Percentiles rank a stretch among this genome's conserved stretches.
Evolutionary conservation across 768 basidiomycete genomes (phyloP).

Genomic region (Kwoniella dejecticola): DNA sequence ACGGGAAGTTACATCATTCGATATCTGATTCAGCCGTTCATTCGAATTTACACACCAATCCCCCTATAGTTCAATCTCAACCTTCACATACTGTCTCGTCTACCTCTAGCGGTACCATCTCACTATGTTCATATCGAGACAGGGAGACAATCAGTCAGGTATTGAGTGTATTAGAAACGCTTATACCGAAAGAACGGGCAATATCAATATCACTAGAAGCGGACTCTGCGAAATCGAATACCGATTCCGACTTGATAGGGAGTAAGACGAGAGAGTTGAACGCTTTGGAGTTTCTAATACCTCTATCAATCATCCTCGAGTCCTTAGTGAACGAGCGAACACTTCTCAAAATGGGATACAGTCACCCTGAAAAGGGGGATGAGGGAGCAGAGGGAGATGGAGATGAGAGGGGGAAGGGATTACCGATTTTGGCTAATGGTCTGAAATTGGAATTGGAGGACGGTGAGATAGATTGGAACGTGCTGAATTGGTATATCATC

Average conservation of each 20-base stretch:
- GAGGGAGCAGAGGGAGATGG: not conserved
- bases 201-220: not conserved
- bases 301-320: conserved; percentile 40
- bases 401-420: not conserved
- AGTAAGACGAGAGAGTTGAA: conserved; percentile 8
- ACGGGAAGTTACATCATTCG: not conserved
- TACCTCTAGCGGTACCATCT: not conserved
- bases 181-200: conserved; percentile 18
- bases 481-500: conserved; percentile 21
- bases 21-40: conserved; percentile 9
- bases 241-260: not conserved
- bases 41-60: not conserved
- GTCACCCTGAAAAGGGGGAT: not conserved
- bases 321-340: conserved; percentile 39
- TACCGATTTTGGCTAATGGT: conserved; percentile 24
- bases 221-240: no score
- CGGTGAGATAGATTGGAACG: conserved; percentile 39
- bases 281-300: conserved; percentile 29
- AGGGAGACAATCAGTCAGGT: not conserved
- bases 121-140: not conserved
- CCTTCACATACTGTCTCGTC: no score
- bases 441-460: conserved; percentile 15
- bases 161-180: conserved; percentile 5
- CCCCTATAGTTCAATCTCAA: not conserved
- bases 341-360: conserved; percentile 14